Conservation (phyloP, 1,284 basidiomycete genomes). For the Phlebopus sp. region DNA sequence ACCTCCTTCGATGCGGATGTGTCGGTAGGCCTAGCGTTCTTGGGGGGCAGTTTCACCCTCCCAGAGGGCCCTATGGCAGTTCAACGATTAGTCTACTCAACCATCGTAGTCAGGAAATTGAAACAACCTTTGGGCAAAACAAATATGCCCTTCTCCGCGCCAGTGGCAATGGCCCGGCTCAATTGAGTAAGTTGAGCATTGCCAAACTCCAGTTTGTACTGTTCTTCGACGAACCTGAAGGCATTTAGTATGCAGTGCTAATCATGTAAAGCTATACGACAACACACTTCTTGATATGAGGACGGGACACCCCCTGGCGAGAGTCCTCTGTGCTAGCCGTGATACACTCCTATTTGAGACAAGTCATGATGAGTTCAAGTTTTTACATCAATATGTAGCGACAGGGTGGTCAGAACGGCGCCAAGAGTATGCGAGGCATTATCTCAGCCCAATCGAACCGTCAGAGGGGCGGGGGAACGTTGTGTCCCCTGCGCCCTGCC, state of each 20-base stretch:
- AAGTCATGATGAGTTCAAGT: constrained; percentile 19
- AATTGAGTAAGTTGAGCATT: constrained; percentile 80
- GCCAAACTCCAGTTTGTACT: constrained; percentile 77
- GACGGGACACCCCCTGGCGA: constrained; percentile 84
- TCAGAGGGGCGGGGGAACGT: constrained; percentile 7
- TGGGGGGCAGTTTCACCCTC: constrained; percentile 82
- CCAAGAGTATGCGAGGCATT: constrained; percentile 3
- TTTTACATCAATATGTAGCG: constrained; percentile 7
- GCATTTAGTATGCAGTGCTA: constrained; percentile 14
- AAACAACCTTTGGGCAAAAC: constrained; percentile 79
- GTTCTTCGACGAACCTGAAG: constrained; percentile 71
- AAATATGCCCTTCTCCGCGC: constrained; percentile 79
- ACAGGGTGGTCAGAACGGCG: constrained; percentile 1
- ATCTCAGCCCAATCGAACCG: constrained; percentile 13
- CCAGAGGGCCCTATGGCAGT: constrained; percentile 64
- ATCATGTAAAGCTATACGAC: constrained; percentile 2
- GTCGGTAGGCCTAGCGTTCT: constrained; percentile 46
- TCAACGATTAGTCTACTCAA: constrained; percentile 8
- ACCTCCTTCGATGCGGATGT: constrained; percentile 68
- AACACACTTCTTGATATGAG: constrained; percentile 85
- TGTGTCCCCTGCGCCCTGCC: constrained; percentile 41
- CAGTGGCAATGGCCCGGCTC: constrained; percentile 75
- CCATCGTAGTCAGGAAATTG: constrained; percentile 5
- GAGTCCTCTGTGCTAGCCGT: constrained; percentile 71
- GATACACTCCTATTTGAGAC: constrained; percentile 72